Conservation (phyloP, 1,284 basidiomycete genomes). For the Sparassis latifolia region DNA sequence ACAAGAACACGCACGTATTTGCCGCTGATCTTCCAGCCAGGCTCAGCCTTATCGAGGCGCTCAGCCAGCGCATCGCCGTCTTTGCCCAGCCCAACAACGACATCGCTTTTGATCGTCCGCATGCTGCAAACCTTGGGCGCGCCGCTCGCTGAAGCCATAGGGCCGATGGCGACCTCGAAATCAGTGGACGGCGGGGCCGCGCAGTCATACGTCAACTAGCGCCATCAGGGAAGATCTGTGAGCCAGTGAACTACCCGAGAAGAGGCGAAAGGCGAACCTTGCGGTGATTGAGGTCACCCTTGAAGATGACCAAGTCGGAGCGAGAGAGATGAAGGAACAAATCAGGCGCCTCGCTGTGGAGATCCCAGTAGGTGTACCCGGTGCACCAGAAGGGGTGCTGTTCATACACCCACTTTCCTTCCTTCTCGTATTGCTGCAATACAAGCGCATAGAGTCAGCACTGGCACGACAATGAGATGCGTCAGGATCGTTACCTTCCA, state of each 20-base stretch:
- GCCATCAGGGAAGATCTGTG: too few species aligned
- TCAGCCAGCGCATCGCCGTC: slow-evolving; percentile 74
- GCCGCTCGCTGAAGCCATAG: slow-evolving; percentile 85
- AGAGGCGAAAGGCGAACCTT: slow-evolving; percentile 17
- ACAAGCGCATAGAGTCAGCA: not conserved
- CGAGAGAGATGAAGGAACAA: slow-evolving; percentile 89
- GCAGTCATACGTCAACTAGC: slow-evolving; percentile 80
- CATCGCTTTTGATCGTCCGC: slow-evolving; percentile 86
- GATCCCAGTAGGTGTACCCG: slow-evolving; percentile 93
- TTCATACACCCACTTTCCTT: slow-evolving; percentile 94
- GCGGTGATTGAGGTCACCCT: slow-evolving; percentile 81
- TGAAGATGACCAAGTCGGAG: slow-evolving; percentile 93
- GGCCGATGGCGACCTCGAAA: slow-evolving; percentile 89
- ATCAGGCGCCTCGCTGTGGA: slow-evolving; percentile 87
- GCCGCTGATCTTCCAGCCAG: slow-evolving; percentile 96
- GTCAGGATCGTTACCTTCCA: slow-evolving; percentile 67
- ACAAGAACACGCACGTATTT: slow-evolving; percentile 69
- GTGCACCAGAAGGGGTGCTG: slow-evolving; percentile 97
- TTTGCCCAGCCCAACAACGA: slow-evolving; percentile 62
- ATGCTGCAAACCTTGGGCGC: slow-evolving; percentile 84
- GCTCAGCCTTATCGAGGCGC: slow-evolving; percentile 79
- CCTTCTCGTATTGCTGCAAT: slow-evolving; percentile 79
- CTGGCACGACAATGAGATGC: not conserved
- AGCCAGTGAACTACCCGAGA: slow-evolving; percentile 30
- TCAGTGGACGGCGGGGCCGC: slow-evolving; percentile 88